Conservation (phyloP, 805 yeast genomes). For the Candida verbasci region DNA sequence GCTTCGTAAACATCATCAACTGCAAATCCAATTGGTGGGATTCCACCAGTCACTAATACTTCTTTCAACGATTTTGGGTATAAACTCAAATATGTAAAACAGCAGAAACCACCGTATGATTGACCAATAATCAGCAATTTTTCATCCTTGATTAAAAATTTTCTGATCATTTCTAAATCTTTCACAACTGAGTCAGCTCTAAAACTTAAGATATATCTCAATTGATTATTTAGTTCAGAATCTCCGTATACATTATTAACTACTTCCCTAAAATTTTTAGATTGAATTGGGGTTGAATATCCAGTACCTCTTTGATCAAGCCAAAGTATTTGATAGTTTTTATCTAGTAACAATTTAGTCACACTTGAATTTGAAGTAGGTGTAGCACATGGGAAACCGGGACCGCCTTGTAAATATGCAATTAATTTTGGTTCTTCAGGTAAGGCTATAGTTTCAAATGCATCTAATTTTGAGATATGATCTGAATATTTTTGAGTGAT, state of each 20-base stretch:
- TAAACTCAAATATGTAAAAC: conserved; percentile 45
- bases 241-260: conserved; percentile 11
- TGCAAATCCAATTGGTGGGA: conserved; percentile 46
- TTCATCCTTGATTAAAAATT: conserved; percentile 24
- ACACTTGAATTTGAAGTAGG: conserved; percentile 33
- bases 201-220: conserved; percentile 40
- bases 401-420: conserved; percentile 51
- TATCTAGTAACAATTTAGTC: conserved; percentile 34
- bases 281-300: conserved; percentile 43
- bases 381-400: conserved; percentile 44
- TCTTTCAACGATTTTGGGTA: conserved; percentile 38
- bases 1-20: conserved; percentile 48
- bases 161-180: conserved; percentile 47
- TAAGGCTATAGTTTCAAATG: conserved; percentile 12
- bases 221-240: conserved; percentile 18
- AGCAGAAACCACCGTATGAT: conserved; percentile 53
- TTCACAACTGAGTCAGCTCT: conserved; percentile 51
- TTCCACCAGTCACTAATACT: conserved; percentile 52
- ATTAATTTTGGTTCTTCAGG: conserved; percentile 32
- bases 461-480: conserved; percentile 14
- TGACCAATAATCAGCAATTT: conserved; percentile 56
- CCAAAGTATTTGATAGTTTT: conserved; percentile 41
- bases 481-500: conserved; percentile 25
- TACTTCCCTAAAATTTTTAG: conserved; percentile 16
- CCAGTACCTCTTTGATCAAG: conserved; percentile 66